Evolutionary conservation across 345 rosid genomes (phyloP), one percentile per base, ranked within the genome.

Genomic region (Physaria fendleri): DNA sequence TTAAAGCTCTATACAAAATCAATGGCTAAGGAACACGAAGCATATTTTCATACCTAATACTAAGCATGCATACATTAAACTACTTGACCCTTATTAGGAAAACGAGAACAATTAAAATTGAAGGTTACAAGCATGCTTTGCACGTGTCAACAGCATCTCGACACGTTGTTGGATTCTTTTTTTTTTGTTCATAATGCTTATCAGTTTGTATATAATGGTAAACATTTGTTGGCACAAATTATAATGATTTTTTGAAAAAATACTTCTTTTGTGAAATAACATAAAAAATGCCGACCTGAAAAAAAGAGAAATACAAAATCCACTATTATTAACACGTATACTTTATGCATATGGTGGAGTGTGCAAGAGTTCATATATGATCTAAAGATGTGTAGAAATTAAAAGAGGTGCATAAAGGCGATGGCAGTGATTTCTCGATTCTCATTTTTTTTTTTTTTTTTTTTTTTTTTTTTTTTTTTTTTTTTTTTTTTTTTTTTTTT

Each of bases 21-120:
- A 57, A 66, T 29, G 71, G 71, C 64, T 51, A 47, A 39, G 35
- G 71, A n/a, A n/a, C n/a, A n/a, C 56, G 43, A 57, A 66, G 71
- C 56, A 66, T 47, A 66, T 56, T 27, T 25, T 37, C 24, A 47
- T 4, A 54, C 20, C 55, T 22, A 16, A 18, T 45, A 29, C 8
- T 29, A 46, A 12, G 51, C 32, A 45, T 45, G 50, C 56, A 37
- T 65, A 30, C 54, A 44, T 65, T 40, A 20, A 56, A 42, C 33
- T 32, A 44, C 45, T 3, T 44, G 18, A 63, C 17, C 5, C 43
- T 34, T 37, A 65, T 49, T 16, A 44, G 27, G 47, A 13, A 34
- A 25, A 35, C 13, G 8, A 15, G 23, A 21, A 21, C 40, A 29
- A n/a, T 29, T 20, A 9, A 32, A 62, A 37, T 14, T 37, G 41